Base-by-base conservation (phyloP, 1,139 yeast genomes). In the Debaryomyces fabryi region DNA sequence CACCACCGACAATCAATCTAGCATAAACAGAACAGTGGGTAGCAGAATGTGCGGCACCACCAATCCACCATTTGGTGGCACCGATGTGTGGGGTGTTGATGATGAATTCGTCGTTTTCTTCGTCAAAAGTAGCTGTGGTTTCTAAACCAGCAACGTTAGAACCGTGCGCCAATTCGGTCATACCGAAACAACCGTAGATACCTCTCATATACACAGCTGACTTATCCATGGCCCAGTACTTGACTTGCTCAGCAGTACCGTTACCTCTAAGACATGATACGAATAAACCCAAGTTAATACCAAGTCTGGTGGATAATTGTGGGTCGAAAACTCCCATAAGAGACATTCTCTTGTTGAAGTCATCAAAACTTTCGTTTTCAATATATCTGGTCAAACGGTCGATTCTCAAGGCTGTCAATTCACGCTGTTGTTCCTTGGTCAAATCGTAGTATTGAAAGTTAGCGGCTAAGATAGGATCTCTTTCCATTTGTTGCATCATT, bases 261-360 rank as follows among this genome's bases (percentile, higher is more conserved):
- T 85, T 83, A 46, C 93, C 92, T 57, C 79, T 81, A 51, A 87
- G 69, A 54, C 91, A 85, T 56, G 82, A 81, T 56, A 85, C 74
- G 63, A 86, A 87, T 49, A 87, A 74, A 5, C 90, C 91, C 60
- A 83, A 74, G 68, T 87, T 88, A 47, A 87, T 87, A 44, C 88
- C 64, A 55, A 78, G 60, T 60, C 78, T 61, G 52, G 71, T 74
- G 47, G 68, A 88, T 40, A 83, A 66, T 52, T 90, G 78, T 20
- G 93, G 88, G 52, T 83, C 79, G 51, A 63, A 76, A 29, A 84
- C 74, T 45, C 84, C 81, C 41, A 88, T 79, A 61, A 87, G 86
- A 54, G 73, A 68, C 53, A 74, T 65, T 54, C 79, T 63, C 51
- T 65, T 62, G 56, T 69, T 68, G 58, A 74, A 71, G 47, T 64